A percentile compares a stretch with the other conserved stretches of the same genome.
These are phyloP conservation scores for Camellia lanceoleosa DNA, from an alignment of 148 eudicot species.

Conservation along the genomic window DNA sequence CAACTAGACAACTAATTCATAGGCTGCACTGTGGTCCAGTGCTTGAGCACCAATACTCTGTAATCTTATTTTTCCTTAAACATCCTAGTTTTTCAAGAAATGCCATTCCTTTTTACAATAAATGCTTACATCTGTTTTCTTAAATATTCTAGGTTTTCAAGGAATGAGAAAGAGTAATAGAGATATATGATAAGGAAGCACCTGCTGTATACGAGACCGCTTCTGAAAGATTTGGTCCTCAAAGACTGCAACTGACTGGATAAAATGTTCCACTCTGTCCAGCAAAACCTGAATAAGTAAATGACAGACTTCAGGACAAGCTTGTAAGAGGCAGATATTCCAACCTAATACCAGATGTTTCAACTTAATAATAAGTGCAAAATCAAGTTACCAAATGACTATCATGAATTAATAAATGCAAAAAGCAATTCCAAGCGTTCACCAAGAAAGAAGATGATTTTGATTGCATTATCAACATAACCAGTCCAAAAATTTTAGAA, in stretches of 20 bases:
- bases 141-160: background rate
- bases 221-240: constrained; percentile 95
- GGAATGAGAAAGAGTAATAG: background rate
- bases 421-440: background rate
- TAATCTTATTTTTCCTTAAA: background rate
- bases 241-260: constrained; percentile 83
- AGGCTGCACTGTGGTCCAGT: background rate
- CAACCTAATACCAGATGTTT: constrained; percentile 14
- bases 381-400: background rate
- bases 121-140: background rate
- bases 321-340: background rate
- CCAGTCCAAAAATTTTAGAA: background rate
- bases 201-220: constrained; percentile 89
- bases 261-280: constrained; percentile 90
- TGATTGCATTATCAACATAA: background rate
- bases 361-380: background rate
- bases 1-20: background rate
- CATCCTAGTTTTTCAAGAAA: background rate
- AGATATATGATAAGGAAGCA: constrained; percentile 19
- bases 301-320: background rate
- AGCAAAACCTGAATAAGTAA: constrained; percentile 57
- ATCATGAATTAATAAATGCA: constrained; percentile 8
- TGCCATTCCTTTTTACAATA: background rate
- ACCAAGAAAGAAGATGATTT: background rate
- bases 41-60: background rate